Evolutionary conservation across 1,284 basidiomycete species (phyloP), one percentile per base, ranked within the genome.

Genomic region (Ustilago trichophora): DNA sequence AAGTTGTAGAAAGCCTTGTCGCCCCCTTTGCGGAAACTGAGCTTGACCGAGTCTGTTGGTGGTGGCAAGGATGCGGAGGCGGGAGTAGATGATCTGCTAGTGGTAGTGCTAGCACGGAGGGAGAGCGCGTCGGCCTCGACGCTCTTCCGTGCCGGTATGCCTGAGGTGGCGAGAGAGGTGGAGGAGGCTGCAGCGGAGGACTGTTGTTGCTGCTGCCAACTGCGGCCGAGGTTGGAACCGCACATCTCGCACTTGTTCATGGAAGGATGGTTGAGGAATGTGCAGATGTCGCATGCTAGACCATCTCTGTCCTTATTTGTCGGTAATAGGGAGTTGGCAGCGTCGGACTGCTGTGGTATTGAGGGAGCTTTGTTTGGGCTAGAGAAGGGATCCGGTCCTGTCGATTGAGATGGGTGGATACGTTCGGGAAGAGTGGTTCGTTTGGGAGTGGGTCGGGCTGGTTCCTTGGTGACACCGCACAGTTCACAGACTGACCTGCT

Each of bases 1-100:
- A 87, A 85, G 16, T 87, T 84, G 81, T 98, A 98, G 72, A 93
- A 91, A 0, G 87, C 78, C 80, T 90, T 91, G 76, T 91, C 93
- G 0, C 94, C 94, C 6, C 93, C 93, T 77, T 89, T 91, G 29
- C 95, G 86, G 82, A 98, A 98, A 81, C 91, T 93, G 34, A 98
- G 66, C 51, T 74, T 75, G 59, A 76, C 64, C 1, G 55, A 62
- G 24, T 72, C 73, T 36, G 82, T 60, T 86, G 88, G 13, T 87
- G 87, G 13, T 80, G 82, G 9, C 19, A 53, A 13, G 86, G 86
- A 27, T 86, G 85, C 19, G 87, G 88, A 2, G 85, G 83, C 2
- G 87, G 89, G 74, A 86, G 87, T 71, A 85, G 84, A 51, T 27
- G 59, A 53, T 42, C 64, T 51, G 44, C 60, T 56, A 0, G 73